Evolutionary conservation across 2,329 filamentous ascomycete genomes (phyloP).

Genomic region (Emmonsiellopsis sp.): DNA sequence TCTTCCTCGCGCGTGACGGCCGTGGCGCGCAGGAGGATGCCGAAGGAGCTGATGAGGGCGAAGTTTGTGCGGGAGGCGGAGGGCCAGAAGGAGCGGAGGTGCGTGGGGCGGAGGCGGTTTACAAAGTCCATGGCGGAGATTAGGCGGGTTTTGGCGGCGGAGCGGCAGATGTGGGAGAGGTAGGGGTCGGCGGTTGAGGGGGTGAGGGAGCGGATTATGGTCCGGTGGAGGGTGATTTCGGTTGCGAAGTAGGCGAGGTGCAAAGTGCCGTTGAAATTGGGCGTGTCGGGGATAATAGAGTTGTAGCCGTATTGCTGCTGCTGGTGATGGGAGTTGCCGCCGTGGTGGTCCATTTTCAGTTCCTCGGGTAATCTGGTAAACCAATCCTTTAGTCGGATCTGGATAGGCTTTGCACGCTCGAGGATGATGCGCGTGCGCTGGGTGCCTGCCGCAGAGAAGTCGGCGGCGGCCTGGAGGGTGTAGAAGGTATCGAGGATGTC

Average conservation of each 20-base stretch:
- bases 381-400: slow-evolving; percentile 45
- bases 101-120: slow-evolving; percentile 76
- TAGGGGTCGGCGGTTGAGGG: slow-evolving; percentile 59
- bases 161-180: slow-evolving; percentile 83
- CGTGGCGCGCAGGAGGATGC: slow-evolving; percentile 79
- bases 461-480: slow-evolving; percentile 38
- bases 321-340: neutral
- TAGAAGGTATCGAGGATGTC: slow-evolving; percentile 44
- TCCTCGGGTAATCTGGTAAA: slow-evolving; percentile 38
- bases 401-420: slow-evolving; percentile 44
- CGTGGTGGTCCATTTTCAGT: slow-evolving; percentile 40
- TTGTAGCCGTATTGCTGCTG: neutral
- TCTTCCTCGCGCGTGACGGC: slow-evolving; percentile 80
- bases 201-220: slow-evolving; percentile 73
- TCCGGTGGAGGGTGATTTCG: slow-evolving; percentile 85
- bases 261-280: slow-evolving; percentile 54
- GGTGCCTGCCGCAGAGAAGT: slow-evolving; percentile 30
- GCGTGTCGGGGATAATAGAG: slow-evolving; percentile 4
- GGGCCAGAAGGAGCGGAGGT: slow-evolving; percentile 81
- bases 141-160: slow-evolving; percentile 83
- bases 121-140: slow-evolving; percentile 98
- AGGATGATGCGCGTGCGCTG: slow-evolving; percentile 42
- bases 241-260: slow-evolving; percentile 90
- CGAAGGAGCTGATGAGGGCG: slow-evolving; percentile 89
- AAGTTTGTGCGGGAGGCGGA: slow-evolving; percentile 56